phyloP scores from a whole-genome alignment of 2,329 filamentous ascomycete genomes.

The Malbranchea zuffiana region DNA sequence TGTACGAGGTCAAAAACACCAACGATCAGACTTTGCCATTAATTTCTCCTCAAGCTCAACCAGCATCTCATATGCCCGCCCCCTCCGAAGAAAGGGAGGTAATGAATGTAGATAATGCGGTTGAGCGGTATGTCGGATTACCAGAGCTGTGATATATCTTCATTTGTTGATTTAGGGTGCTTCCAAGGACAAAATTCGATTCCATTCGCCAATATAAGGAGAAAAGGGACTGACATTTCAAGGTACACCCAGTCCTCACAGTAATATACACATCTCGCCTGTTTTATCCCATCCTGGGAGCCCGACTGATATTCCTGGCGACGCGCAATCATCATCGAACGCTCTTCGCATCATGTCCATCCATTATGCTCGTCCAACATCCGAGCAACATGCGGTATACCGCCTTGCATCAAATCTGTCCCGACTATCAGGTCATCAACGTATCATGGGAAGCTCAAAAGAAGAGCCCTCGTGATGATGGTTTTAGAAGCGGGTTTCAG shows the following conservation, averaged over 20 bases:
- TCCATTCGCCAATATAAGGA: too few species aligned
- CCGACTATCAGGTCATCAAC: slow-evolving; percentile 39
- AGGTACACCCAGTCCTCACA: too few species aligned
- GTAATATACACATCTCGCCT: too few species aligned
- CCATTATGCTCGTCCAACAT: too few species aligned
- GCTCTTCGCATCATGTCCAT: too few species aligned
- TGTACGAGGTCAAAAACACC: slow-evolving; percentile 1
- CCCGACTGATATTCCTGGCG: too few species aligned
- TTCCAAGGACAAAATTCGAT: too few species aligned
- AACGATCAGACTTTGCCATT: slow-evolving; percentile 36
- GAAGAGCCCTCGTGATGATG: slow-evolving; percentile 56
- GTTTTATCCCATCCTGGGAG: too few species aligned
- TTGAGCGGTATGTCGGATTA: slow-evolving; percentile 37
- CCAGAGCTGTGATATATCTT: slow-evolving; percentile 33
- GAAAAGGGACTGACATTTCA: too few species aligned
- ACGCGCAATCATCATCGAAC: too few species aligned
- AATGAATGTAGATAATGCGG: slow-evolving; percentile 23
- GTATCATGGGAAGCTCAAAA: slow-evolving; percentile 28
- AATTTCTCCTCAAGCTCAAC: slow-evolving; percentile 34
- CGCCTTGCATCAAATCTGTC: slow-evolving; percentile 28
- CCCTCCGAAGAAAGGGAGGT: slow-evolving; percentile 6
- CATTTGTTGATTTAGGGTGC: too few species aligned
- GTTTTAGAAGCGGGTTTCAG: slow-evolving; percentile 61
- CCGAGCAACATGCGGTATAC: too few species aligned
- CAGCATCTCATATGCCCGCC: slow-evolving; percentile 22